These are phyloP conservation scores for Lactarius quietus DNA, from an alignment of 768 basidiomycete genomes.

Conservation along the genomic window DNA sequence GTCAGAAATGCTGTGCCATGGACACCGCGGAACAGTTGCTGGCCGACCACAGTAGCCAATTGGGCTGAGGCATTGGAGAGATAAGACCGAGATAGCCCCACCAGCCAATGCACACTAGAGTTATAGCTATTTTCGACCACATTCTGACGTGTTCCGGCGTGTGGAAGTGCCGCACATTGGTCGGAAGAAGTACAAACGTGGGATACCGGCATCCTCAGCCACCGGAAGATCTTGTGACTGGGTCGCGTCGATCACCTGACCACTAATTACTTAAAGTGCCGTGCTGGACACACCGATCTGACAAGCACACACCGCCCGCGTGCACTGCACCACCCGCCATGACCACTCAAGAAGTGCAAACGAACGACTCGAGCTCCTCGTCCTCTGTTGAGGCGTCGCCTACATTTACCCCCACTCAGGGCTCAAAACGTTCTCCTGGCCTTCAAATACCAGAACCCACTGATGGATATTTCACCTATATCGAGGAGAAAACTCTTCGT, in stretches of 20 bases:
- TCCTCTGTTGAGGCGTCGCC: constrained; percentile 1
- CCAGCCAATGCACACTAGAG: too few species aligned
- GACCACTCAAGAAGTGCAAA: neutral
- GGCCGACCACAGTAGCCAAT: neutral
- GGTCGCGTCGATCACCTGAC: constrained; percentile 8
- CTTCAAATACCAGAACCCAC: constrained; percentile 47
- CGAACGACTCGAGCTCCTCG: neutral
- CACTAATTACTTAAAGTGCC: neutral
- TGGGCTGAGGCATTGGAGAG: neutral
- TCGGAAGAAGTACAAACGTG: neutral
- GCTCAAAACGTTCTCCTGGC: constrained; percentile 27
- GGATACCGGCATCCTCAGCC: neutral
- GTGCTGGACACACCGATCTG: too few species aligned
- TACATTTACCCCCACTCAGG: neutral
- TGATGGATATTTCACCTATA: constrained; percentile 78
- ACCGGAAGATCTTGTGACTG: neutral
- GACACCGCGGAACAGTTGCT: neutral
- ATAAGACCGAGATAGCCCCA: neutral
- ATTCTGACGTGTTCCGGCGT: too few species aligned
- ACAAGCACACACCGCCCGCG: too few species aligned
- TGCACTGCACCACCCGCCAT: neutral
- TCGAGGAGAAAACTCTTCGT: constrained; percentile 70
- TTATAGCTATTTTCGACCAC: too few species aligned
- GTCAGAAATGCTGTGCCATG: neutral
- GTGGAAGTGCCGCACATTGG: too few species aligned